Evolutionary conservation across 371 early-diverging fungal species (phyloP).

Genomic region (Batkoa obscura): DNA sequence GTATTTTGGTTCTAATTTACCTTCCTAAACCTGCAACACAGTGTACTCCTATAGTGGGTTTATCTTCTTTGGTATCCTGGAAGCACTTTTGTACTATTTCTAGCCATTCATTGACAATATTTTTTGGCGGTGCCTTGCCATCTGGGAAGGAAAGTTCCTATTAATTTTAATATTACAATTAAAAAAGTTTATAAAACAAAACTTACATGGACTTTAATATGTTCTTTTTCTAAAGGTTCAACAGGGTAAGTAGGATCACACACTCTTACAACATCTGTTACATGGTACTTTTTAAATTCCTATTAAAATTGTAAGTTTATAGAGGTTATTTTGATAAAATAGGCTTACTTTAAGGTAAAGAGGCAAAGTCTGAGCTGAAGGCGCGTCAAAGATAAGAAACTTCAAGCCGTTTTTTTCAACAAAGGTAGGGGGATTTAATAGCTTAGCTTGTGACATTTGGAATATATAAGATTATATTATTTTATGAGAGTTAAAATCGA

Average conservation of each 20-base stretch:
- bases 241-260: conserved; percentile 76
- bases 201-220: conserved; percentile 48
- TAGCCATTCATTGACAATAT: conserved; percentile 50
- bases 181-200: background rate
- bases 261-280: conserved; percentile 70
- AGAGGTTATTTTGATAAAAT: background rate
- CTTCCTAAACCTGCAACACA: conserved; percentile 69
- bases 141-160: conserved; percentile 15
- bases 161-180: background rate
- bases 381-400: conserved; percentile 3
- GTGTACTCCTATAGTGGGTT: conserved; percentile 58
- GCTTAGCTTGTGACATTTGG: background rate
- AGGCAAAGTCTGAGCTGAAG: conserved; percentile 1
- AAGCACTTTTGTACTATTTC: conserved; percentile 34
- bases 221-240: conserved; percentile 30
- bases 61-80: conserved; percentile 13
- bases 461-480: no score
- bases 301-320: conserved; percentile 3
- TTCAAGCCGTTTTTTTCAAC: background rate
- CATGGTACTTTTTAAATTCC: conserved; percentile 48
- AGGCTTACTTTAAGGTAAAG: background rate
- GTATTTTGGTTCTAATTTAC: background rate
- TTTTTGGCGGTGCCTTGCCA: conserved; percentile 56
- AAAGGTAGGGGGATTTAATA: conserved; percentile 6
- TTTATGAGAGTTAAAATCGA: no score